Conservation (phyloP, 495 filamentous ascomycete genomes). For the Geopyxis carbonaria region DNA sequence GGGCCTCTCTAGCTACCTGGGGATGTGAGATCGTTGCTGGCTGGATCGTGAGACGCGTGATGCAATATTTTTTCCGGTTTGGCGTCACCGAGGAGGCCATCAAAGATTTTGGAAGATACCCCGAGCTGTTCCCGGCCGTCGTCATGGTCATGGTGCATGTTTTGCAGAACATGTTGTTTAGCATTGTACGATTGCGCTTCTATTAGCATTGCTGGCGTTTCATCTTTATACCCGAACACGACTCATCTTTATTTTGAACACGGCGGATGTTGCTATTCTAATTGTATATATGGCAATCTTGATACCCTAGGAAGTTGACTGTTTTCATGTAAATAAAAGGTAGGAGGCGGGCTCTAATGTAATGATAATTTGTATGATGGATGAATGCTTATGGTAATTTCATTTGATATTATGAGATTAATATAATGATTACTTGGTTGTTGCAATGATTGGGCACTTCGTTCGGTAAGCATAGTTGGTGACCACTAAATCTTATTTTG, state of each 20-base stretch:
- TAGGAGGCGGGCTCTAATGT: too few relatives aligned
- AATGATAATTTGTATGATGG: not conserved
- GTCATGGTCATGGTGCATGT: slow-evolving; percentile 46
- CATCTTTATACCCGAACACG: too few relatives aligned
- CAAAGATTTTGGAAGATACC: slow-evolving; percentile 41
- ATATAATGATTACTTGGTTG: too few relatives aligned
- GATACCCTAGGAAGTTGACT: too few relatives aligned
- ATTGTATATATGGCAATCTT: not conserved
- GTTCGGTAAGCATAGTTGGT: too few relatives aligned
- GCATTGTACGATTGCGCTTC: slow-evolving; percentile 44
- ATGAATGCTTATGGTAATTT: not conserved
- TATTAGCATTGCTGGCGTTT: slow-evolving; percentile 7
- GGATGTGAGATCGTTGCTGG: slow-evolving; percentile 42
- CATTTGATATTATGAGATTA: too few relatives aligned
- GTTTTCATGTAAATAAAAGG: too few relatives aligned
- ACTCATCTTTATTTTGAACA: too few relatives aligned
- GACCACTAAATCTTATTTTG: too few relatives aligned
- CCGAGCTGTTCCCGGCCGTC: slow-evolving; percentile 43
- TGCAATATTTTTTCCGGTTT: slow-evolving; percentile 36
- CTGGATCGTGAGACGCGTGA: slow-evolving; percentile 38
- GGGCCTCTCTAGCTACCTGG: slow-evolving; percentile 42
- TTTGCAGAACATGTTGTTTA: slow-evolving; percentile 49
- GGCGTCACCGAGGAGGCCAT: slow-evolving; percentile 42
- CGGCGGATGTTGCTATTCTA: too few relatives aligned
- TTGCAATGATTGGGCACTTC: too few relatives aligned